Evolutionary conservation across 257 asterid genomes (phyloP).

Genomic region (Forsythia viridissima): DNA sequence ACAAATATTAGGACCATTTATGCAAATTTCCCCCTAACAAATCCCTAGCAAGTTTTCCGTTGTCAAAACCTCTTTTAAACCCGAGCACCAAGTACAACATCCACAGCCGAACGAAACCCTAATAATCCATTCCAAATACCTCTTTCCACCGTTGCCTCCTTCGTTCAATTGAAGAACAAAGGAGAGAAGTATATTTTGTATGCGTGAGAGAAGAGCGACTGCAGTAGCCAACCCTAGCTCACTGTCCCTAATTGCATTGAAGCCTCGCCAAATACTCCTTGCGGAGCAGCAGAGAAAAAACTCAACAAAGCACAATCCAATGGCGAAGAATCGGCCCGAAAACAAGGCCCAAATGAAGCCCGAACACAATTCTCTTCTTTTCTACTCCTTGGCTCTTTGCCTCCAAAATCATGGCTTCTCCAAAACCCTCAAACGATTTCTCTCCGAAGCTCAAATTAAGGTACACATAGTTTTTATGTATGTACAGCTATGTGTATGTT

Average conservation of each 20-base stretch:
- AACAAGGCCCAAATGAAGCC: conserved; percentile 25
- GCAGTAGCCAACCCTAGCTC: conserved; percentile 39
- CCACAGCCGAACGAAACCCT: conserved; percentile 23
- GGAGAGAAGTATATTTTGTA: conserved; percentile 16
- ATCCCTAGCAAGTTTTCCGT: too few relatives aligned
- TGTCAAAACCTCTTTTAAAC: background rate
- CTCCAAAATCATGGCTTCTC: conserved; percentile 45
- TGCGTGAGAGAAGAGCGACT: conserved; percentile 26
- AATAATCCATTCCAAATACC: conserved; percentile 12
- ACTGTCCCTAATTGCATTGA: conserved; percentile 31
- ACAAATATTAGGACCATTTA: too few relatives aligned
- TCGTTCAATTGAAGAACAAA: background rate
- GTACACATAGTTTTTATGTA: conserved; percentile 12
- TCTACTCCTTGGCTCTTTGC: conserved; percentile 49
- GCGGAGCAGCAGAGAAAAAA: conserved; percentile 34
- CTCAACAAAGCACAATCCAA: conserved; percentile 11
- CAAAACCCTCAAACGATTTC: conserved; percentile 55
- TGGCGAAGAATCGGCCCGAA: conserved; percentile 29
- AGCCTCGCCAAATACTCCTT: conserved; percentile 57
- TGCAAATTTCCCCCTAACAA: too few relatives aligned
- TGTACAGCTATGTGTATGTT: background rate
- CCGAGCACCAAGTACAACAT: conserved; percentile 12
- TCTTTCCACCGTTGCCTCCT: background rate
- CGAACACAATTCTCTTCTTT: conserved; percentile 40
- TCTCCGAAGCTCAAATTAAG: conserved; percentile 50